phyloP scores from a whole-genome alignment of 352 stramenopile species.

The Globisporangium lucens region DNA sequence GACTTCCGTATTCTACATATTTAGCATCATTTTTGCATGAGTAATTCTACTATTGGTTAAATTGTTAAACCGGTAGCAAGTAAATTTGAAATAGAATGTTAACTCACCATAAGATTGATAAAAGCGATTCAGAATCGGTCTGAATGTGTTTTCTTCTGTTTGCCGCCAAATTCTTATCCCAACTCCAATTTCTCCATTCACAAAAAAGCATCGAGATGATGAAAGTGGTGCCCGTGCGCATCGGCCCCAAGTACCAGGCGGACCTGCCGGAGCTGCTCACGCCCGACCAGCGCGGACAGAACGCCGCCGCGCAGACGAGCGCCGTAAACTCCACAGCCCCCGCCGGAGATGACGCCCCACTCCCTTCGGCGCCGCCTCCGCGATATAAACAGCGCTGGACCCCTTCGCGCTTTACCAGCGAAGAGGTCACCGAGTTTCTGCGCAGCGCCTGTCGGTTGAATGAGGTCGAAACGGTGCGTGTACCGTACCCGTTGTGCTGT shows the following conservation, averaged over 20 bases:
- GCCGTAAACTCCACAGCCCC: too few species aligned
- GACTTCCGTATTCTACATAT: too few species aligned
- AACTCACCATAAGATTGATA: too few species aligned
- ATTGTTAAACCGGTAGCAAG: too few species aligned
- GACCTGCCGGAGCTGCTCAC: constrained; percentile 52
- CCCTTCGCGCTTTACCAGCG: constrained; percentile 21
- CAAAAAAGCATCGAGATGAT: constrained; percentile 8
- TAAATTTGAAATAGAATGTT: too few species aligned
- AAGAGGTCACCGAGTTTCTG: constrained; percentile 54
- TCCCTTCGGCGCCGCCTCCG: background rate
- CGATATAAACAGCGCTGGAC: constrained; percentile 46
- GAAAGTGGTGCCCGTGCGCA: constrained; percentile 23
- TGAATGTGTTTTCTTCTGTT: background rate
- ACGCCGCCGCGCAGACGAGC: background rate
- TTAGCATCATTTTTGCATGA: too few species aligned
- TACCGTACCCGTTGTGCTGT: background rate
- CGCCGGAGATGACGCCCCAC: background rate
- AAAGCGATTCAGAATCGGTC: too few species aligned
- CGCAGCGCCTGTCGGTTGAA: constrained; percentile 41
- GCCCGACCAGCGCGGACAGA: constrained; percentile 17
- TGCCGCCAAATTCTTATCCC: background rate
- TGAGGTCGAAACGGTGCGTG: constrained; percentile 50
- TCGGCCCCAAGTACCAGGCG: constrained; percentile 41
- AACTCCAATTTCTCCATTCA: background rate
- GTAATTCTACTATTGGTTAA: too few species aligned